phyloP scores from a whole-genome alignment of 192 early-diverging fungal species.

The Allomyces macrogynus region DNA sequence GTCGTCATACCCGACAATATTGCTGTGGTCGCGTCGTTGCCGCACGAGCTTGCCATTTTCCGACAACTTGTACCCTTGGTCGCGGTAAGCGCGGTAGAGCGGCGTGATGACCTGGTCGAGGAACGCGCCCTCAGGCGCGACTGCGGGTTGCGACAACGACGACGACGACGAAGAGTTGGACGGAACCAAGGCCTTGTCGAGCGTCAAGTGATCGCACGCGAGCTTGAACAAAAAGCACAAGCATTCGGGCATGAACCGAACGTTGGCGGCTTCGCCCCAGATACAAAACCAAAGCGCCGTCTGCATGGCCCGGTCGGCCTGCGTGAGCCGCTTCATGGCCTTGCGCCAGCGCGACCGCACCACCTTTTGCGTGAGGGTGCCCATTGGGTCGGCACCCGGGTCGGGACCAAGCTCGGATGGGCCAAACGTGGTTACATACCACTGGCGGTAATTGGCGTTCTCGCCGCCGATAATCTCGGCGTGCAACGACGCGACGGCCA shows the following conservation, averaged over 20 bases:
- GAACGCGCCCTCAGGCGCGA: constrained; percentile 40
- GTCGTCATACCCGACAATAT: not conserved
- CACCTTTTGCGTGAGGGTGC: constrained; percentile 15
- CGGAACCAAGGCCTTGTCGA: constrained; percentile 33
- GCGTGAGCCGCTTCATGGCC: constrained; percentile 48
- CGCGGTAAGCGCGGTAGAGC: constrained; percentile 31
- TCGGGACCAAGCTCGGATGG: constrained; percentile 21
- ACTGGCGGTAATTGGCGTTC: constrained; percentile 59
- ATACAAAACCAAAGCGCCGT: constrained; percentile 9
- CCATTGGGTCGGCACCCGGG: constrained; percentile 6
- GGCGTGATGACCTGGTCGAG: not conserved
- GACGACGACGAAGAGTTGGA: constrained; percentile 21
- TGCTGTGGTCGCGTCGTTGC: constrained; percentile 8
- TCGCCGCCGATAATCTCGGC: constrained; percentile 64
- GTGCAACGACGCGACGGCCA: constrained; percentile 50
- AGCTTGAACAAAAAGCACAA: not conserved
- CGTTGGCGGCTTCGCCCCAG: not conserved
- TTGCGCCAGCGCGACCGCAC: constrained; percentile 45
- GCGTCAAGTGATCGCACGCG: constrained; percentile 27
- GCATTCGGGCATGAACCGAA: not conserved
- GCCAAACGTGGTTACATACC: constrained; percentile 59
- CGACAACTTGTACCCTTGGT: constrained; percentile 45
- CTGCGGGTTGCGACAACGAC: too few species aligned
- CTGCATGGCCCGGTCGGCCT: constrained; percentile 46
- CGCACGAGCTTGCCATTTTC: constrained; percentile 7